A percentile compares a stretch with the other conserved stretches of the same genome.
Conservation (phyloP, 257 asterid genomes). For the Salvia rosmarinus region DNA sequence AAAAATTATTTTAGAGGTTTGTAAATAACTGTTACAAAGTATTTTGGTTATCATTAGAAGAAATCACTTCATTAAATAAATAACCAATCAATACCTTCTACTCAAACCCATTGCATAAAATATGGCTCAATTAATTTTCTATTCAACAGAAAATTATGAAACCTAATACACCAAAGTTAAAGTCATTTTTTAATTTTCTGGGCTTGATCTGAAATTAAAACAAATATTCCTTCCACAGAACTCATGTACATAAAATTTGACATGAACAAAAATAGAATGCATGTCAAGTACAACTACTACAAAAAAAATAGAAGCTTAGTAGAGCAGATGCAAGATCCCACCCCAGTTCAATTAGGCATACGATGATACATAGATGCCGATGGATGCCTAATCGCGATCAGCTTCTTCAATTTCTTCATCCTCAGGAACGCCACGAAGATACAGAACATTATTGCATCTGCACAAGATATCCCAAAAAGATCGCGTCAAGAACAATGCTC, state of each 20-base stretch:
- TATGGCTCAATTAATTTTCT: background rate
- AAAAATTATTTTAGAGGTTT: too few relatives aligned
- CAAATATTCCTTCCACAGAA: background rate
- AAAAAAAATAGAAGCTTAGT: background rate
- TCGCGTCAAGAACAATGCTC: background rate
- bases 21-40: too few relatives aligned
- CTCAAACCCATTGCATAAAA: background rate
- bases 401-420: conserved; percentile 88
- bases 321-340: conserved; percentile 5
- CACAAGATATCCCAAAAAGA: conserved; percentile 16
- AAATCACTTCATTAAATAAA: too few relatives aligned
- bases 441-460: conserved; percentile 92
- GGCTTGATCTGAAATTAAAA: background rate
- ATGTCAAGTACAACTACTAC: conserved; percentile 9
- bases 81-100: too few relatives aligned
- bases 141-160: background rate
- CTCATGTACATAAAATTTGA: background rate
- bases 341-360: conserved; percentile 18
- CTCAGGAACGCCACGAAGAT: conserved; percentile 85
- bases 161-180: background rate
- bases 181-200: background rate
- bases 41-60: too few relatives aligned
- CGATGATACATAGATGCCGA: conserved; percentile 17
- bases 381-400: conserved; percentile 48
- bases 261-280: conserved; percentile 9